Conservation (phyloP, 2,329 filamentous ascomycete genomes). For the Apiospora koreana region DNA sequence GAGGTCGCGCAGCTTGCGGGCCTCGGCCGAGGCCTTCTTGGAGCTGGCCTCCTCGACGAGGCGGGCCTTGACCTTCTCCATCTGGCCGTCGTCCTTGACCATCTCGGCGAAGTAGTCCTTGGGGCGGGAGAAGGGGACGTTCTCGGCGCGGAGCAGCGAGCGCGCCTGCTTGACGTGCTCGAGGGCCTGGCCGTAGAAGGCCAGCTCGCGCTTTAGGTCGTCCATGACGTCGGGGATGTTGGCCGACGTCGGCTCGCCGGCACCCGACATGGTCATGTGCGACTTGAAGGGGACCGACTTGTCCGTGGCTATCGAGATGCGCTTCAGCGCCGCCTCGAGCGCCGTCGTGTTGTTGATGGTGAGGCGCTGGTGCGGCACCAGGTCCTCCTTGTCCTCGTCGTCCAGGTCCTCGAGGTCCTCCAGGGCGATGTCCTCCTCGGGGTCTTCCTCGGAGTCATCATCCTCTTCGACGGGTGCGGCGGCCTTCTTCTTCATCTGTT, state of each 20-base stretch:
- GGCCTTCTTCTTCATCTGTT: slow-evolving; percentile 33
- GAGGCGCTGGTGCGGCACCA: slow-evolving; percentile 86
- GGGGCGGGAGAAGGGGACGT: slow-evolving; percentile 82
- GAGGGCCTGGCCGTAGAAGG: slow-evolving; percentile 89
- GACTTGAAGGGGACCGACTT: slow-evolving; percentile 75
- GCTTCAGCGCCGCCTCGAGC: slow-evolving; percentile 76
- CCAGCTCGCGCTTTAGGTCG: slow-evolving; percentile 87
- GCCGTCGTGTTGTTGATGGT: slow-evolving; percentile 97
- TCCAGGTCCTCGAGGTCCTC: slow-evolving; percentile 80
- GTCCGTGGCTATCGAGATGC: slow-evolving; percentile 70
- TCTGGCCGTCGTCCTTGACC: slow-evolving; percentile 97
- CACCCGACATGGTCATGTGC: slow-evolving; percentile 75
- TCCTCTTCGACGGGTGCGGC: slow-evolving; percentile 49
- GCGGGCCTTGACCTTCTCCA: slow-evolving; percentile 95
- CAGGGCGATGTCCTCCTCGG: slow-evolving; percentile 85
- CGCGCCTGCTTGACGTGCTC: slow-evolving; percentile 76
- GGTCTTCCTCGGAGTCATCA: slow-evolving; percentile 68
- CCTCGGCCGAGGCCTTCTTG: slow-evolving; percentile 91
- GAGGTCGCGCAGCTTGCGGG: slow-evolving; percentile 86
- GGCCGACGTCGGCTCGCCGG: slow-evolving; percentile 61
- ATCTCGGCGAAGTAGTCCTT: slow-evolving; percentile 98
- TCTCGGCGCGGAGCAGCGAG: slow-evolving; percentile 75
- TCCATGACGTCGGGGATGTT: slow-evolving; percentile 84
- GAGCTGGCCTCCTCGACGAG: slow-evolving; percentile 86
- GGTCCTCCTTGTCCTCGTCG: slow-evolving; percentile 81